phyloP scores from a whole-genome alignment of 352 stramenopile genomes.

The Pythium rishiriense region DNA sequence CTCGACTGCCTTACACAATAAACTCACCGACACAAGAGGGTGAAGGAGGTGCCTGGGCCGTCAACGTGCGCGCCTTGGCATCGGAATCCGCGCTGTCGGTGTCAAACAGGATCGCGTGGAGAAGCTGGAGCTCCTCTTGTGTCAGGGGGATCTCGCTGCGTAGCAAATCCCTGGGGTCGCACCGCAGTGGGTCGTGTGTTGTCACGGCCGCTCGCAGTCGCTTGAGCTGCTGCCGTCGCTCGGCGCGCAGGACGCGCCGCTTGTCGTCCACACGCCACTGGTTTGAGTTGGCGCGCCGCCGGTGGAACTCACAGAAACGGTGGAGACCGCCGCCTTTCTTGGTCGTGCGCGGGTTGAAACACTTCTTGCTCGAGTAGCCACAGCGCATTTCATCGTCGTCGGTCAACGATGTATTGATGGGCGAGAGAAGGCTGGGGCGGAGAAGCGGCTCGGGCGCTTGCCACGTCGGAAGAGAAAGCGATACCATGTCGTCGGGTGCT shows the following conservation, averaged over 20 bases:
- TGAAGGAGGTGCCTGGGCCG: background rate
- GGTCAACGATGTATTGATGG: background rate
- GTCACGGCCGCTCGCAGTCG: background rate
- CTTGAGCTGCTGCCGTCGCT: conserved; percentile 8
- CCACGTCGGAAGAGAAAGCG: no score
- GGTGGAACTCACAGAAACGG: conserved; percentile 35
- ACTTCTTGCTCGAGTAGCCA: conserved; percentile 12
- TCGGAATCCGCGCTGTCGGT: background rate
- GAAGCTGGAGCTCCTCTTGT: background rate
- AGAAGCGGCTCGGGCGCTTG: background rate
- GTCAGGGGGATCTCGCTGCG: background rate
- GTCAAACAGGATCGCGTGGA: background rate
- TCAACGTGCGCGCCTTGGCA: background rate
- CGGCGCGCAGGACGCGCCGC: conserved; percentile 25
- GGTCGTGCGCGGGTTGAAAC: conserved; percentile 1
- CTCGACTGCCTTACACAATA: background rate
- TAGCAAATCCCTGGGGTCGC: background rate
- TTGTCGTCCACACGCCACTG: conserved; percentile 68
- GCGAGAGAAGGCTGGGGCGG: no score
- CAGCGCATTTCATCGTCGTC: conserved; percentile 13
- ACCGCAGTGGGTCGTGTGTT: background rate
- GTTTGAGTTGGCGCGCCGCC: conserved; percentile 66
- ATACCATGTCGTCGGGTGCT: no score
- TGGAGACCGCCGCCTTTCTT: conserved; percentile 15
- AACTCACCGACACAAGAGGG: background rate